Evolutionary conservation across 129 eudicot species (phyloP).

Genomic region (Ambrosia artemisiifolia): DNA sequence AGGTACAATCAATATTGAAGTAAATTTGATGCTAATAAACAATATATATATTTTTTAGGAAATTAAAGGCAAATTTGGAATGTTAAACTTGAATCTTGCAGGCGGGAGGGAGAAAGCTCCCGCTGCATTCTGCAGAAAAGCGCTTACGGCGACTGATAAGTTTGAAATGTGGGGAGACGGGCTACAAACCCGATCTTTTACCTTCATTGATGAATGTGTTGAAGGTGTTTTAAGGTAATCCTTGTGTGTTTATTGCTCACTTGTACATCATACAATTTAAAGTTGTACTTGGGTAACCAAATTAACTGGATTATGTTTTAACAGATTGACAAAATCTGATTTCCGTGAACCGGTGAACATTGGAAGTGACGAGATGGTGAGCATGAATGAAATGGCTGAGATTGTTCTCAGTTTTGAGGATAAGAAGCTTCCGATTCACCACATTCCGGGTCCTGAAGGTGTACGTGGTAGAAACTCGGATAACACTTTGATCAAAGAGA

Average conservation of each 20-base stretch:
- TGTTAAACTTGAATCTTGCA: slow-evolving; percentile 15
- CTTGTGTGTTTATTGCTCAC: neutral
- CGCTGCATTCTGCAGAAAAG: slow-evolving; percentile 93
- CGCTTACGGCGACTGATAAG: slow-evolving; percentile 75
- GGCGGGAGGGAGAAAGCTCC: slow-evolving; percentile 99
- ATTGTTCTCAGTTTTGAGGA: slow-evolving; percentile 79
- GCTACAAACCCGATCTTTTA: slow-evolving; percentile 89
- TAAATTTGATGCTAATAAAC: neutral
- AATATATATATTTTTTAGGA: neutral
- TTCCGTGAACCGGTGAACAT: slow-evolving; percentile 93
- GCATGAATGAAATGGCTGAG: slow-evolving; percentile 99
- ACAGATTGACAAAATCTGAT: slow-evolving; percentile 89
- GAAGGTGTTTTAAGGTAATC: slow-evolving; percentile 94
- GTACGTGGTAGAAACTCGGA: slow-evolving; percentile 98
- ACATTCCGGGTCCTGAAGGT: slow-evolving; percentile 98
- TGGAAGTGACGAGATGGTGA: slow-evolving; percentile 99
- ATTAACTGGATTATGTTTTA: neutral
- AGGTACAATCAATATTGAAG: slow-evolving; percentile 39
- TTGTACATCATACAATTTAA: neutral
- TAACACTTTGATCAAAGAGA: slow-evolving; percentile 89
- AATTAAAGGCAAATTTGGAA: neutral
- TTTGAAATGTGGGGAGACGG: slow-evolving; percentile 99
- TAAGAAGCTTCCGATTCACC: slow-evolving; percentile 89
- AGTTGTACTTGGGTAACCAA: neutral
- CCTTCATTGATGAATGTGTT: slow-evolving; percentile 98